Evolutionary conservation across 805 yeast genomes (phyloP).

Genomic region (Zygoascus bituminiphila): DNA sequence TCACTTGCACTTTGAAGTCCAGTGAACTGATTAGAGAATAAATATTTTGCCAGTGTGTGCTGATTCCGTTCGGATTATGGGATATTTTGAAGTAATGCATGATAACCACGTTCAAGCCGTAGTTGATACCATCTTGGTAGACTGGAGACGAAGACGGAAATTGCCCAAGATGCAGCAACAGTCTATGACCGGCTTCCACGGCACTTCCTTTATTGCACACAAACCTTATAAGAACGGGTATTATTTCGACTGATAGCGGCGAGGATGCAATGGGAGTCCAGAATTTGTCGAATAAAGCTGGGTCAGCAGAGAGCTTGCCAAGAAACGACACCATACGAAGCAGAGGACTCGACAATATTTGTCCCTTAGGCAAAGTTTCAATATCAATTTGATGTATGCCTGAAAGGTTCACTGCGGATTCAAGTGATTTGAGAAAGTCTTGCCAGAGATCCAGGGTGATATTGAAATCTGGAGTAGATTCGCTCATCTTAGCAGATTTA

Average conservation of each 20-base stretch:
- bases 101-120: conserved; percentile 12
- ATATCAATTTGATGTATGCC: not conserved
- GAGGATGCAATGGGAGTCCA: conserved; percentile 8
- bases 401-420: not conserved
- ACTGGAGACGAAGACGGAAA: not conserved
- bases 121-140: conserved; percentile 11
- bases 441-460: conserved; percentile 1
- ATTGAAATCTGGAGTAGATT: not conserved
- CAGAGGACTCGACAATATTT: not conserved
- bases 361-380: not conserved
- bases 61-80: not conserved
- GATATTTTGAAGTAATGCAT: not conserved
- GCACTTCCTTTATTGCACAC: conserved; percentile 1
- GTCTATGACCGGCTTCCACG: conserved; percentile 4
- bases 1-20: conserved; percentile 7
- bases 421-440: not conserved
- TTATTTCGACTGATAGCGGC: conserved; percentile 7
- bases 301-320: not conserved
- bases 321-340: not conserved
- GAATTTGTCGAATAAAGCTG: conserved; percentile 4
- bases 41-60: conserved; percentile 5
- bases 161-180: conserved; percentile 8
- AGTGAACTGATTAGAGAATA: conserved; percentile 5
- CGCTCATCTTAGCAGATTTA: not conserved
- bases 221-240: conserved; percentile 7